These are phyloP conservation scores for Stephania yunnanensis DNA, from an alignment of 164 flowering plant genomes.

Conservation along the genomic window DNA sequence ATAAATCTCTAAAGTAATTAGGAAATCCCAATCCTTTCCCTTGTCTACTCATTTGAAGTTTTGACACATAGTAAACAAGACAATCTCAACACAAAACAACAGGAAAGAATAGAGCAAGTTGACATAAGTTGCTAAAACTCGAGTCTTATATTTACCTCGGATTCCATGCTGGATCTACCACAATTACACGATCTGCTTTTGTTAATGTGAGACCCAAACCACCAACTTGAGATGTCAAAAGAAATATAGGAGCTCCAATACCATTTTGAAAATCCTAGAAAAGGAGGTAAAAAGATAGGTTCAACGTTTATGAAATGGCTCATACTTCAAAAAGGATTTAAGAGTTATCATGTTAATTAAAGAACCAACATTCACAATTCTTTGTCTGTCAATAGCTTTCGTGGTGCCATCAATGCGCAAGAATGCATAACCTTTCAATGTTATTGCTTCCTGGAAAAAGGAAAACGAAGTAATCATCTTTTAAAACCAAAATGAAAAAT, in stretches of 20 bases:
- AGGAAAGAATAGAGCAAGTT: not conserved
- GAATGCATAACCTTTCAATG: conserved; percentile 47
- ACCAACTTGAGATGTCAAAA: conserved; percentile 97
- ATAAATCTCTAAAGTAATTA: not conserved
- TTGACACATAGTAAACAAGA: not conserved
- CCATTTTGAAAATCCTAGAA: conserved; percentile 93
- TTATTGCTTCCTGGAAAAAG: conserved; percentile 51
- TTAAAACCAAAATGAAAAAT: not conserved
- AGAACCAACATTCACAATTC: conserved; percentile 66
- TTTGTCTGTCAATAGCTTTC: conserved; percentile 70
- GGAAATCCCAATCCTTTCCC: not conserved
- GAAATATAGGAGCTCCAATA: conserved; percentile 75
- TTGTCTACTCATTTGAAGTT: not conserved
- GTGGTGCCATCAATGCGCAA: conserved; percentile 95
- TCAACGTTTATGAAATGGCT: not conserved
- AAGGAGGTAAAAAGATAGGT: conserved; percentile 3
- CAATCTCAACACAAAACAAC: not conserved
- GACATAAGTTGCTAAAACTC: not conserved
- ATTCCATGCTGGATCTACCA: conserved; percentile 99
- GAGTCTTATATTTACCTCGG: conserved; percentile 56
- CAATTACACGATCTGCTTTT: conserved; percentile 98
- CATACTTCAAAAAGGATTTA: not conserved
- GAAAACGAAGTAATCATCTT: conserved; percentile 1
- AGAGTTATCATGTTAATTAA: not conserved
- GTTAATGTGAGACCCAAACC: conserved; percentile 98